phyloP scores from a whole-genome alignment of 345 rosid species.

The Eucalyptus globulus region DNA sequence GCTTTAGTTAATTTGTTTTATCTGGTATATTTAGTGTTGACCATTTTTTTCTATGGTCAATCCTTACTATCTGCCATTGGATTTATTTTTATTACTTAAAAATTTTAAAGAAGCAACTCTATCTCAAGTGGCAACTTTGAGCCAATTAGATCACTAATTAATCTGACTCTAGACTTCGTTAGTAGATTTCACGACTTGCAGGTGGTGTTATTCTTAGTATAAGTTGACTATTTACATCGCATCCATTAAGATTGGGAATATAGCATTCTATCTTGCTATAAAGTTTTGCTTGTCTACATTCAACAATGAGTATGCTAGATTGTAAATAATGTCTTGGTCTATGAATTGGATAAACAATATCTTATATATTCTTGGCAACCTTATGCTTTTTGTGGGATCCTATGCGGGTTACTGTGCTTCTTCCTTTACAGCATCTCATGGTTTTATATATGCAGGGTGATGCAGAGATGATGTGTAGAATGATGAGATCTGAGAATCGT shows the following conservation, averaged over 20 bases:
- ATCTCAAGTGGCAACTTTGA: neutral
- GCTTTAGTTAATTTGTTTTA: neutral
- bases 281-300: neutral
- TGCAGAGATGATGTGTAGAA: conserved; percentile 50
- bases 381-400: neutral
- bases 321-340: neutral
- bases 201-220: neutral
- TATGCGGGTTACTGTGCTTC: neutral
- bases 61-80: neutral
- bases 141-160: neutral
- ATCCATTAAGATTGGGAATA: neutral
- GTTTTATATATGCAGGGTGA: conserved; percentile 5
- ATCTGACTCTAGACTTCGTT: neutral
- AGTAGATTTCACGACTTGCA: neutral
- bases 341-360: neutral
- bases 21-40: neutral
- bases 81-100: neutral
- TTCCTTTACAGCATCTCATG: neutral
- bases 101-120: neutral
- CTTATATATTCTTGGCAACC: neutral
- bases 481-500: conserved; percentile 27
- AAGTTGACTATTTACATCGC: neutral
- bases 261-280: neutral
- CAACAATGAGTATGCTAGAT: neutral
- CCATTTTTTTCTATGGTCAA: neutral